phyloP scores from a whole-genome alignment of 139 green algal species.

The Chlamydomonas asymmetrica region DNA sequence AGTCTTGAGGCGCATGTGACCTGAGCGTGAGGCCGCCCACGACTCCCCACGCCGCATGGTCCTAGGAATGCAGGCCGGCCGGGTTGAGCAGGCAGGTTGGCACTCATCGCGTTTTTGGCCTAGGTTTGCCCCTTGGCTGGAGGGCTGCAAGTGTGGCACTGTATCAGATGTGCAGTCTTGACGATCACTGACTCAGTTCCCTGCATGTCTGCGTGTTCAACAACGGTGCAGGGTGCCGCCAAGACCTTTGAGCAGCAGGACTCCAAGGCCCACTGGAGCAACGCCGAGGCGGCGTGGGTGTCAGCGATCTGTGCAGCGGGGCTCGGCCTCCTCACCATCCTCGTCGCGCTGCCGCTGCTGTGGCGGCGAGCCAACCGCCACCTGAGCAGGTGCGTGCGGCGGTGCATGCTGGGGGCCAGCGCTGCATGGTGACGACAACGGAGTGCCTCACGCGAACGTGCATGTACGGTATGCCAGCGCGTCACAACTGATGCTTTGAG shows the following conservation, averaged over 20 bases:
- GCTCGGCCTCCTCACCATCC: conserved; percentile 2
- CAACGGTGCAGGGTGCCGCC: conserved; percentile 56
- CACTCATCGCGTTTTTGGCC: too few relatives aligned
- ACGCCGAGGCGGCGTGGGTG: conserved; percentile 46
- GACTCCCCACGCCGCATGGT: not conserved
- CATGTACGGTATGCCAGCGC: not conserved
- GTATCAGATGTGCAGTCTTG: not conserved
- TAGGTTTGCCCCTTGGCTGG: too few relatives aligned
- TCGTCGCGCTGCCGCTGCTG: conserved; percentile 36
- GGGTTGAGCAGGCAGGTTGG: too few relatives aligned
- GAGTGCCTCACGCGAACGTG: not conserved
- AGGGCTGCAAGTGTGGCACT: not conserved
- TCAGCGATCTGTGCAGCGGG: conserved; percentile 26
- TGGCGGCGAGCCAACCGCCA: not conserved
- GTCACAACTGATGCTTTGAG: not conserved
- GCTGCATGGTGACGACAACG: not conserved
- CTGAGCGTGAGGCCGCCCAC: not conserved
- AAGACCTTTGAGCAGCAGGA: conserved; percentile 24
- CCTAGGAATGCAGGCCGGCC: not conserved
- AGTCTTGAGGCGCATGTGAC: not conserved
- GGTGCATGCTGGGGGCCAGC: not conserved
- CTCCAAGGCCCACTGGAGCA: conserved; percentile 19
- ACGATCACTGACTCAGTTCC: not conserved
- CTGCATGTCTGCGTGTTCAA: conserved; percentile 39
- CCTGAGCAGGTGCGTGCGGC: not conserved